Percentiles rank a stretch among this genome's conserved stretches.
phyloP scores from a whole-genome alignment of 768 basidiomycete species.

The Termitomyces sp. region DNA sequence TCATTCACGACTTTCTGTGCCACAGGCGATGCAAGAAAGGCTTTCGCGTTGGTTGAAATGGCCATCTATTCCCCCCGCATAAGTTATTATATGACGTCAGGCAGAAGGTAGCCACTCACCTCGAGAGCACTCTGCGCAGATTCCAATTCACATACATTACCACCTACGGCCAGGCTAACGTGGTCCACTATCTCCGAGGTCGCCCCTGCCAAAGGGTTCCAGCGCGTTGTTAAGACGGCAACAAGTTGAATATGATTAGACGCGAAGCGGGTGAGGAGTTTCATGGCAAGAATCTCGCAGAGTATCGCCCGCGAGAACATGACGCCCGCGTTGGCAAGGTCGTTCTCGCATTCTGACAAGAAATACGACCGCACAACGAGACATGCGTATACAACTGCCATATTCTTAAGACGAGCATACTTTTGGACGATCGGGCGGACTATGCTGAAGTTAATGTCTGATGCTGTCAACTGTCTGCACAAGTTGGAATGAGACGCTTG shows the following conservation, averaged over 20 bases:
- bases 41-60: slow-evolving; percentile 79
- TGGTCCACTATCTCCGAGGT: slow-evolving; percentile 59
- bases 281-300: slow-evolving; percentile 88
- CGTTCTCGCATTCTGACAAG: slow-evolving; percentile 56
- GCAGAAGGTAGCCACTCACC: slow-evolving; percentile 38
- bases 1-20: slow-evolving; percentile 86
- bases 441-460: slow-evolving; percentile 77
- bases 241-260: slow-evolving; percentile 71
- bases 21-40: slow-evolving; percentile 76
- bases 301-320: slow-evolving; percentile 64
- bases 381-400: slow-evolving; percentile 71
- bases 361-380: slow-evolving; percentile 80
- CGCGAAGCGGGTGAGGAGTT: slow-evolving; percentile 72
- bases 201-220: slow-evolving; percentile 83
- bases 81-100: not conserved
- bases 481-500: slow-evolving; percentile 1
- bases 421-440: slow-evolving; percentile 74
- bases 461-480: slow-evolving; percentile 70
- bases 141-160: slow-evolving; percentile 55
- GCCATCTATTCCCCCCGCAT: slow-evolving; percentile 56
- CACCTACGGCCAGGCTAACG: slow-evolving; percentile 53
- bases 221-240: slow-evolving; percentile 74
- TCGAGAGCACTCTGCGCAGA: slow-evolving; percentile 82
- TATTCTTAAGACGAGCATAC: slow-evolving; percentile 72
- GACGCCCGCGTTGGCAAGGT: slow-evolving; percentile 75